phyloP scores from a whole-genome alignment of 495 filamentous ascomycete genomes.

The Penicillium crystallinum region DNA sequence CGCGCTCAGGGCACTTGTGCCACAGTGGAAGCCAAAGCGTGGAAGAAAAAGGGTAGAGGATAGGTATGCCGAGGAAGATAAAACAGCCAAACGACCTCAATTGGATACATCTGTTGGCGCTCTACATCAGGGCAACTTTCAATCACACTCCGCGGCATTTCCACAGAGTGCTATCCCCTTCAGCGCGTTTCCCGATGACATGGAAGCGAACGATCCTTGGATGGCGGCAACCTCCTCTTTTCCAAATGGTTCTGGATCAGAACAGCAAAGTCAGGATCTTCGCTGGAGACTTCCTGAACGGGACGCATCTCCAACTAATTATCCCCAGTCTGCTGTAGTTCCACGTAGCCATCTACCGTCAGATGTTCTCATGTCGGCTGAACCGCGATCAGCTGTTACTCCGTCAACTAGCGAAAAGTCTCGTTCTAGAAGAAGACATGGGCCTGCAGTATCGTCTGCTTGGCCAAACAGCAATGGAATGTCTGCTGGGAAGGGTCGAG shows the following conservation, averaged over 20 bases:
- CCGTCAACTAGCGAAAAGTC: constrained; percentile 49
- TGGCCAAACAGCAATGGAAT: constrained; percentile 71
- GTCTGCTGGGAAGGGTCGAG: constrained; percentile 69
- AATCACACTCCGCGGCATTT: constrained; percentile 43
- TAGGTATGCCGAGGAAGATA: constrained; percentile 53
- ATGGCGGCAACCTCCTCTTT: constrained; percentile 43
- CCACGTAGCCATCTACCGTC: constrained; percentile 50
- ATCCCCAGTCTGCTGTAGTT: constrained; percentile 79
- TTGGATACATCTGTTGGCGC: constrained; percentile 61
- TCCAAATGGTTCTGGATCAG: constrained; percentile 14
- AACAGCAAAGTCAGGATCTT: constrained; percentile 36
- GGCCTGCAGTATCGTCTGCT: constrained; percentile 90
- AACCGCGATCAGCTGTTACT: constrained; percentile 67
- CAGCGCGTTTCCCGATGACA: constrained; percentile 54
- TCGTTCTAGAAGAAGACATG: constrained; percentile 70
- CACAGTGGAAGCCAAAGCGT: constrained; percentile 84
- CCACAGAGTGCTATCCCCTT: constrained; percentile 58
- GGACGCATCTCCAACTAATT: constrained; percentile 58
- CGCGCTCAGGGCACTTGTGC: constrained; percentile 80
- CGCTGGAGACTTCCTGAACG: constrained; percentile 45
- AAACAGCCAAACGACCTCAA: constrained; percentile 58
- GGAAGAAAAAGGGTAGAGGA: constrained; percentile 81
- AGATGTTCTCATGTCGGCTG: constrained; percentile 45
- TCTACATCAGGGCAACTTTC: constrained; percentile 49
- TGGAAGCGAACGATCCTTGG: constrained; percentile 50